Percentiles rank a stretch among this genome's conserved stretches.
phyloP scores from a whole-genome alignment of 192 early-diverging fungal genomes.

The Mortierella hygrophila region DNA sequence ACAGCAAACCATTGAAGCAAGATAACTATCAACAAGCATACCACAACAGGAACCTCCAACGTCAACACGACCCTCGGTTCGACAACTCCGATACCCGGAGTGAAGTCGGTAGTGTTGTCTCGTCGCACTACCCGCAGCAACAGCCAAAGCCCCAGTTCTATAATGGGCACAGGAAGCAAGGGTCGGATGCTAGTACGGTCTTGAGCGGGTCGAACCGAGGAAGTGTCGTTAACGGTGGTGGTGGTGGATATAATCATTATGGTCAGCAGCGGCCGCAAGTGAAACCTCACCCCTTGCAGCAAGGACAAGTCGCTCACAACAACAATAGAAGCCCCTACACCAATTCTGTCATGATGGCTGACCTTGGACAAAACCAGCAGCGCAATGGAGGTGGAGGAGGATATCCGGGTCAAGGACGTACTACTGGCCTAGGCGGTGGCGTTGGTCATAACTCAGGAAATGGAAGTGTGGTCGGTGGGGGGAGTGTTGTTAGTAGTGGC shows the following conservation, averaged over 20 bases:
- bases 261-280: background rate
- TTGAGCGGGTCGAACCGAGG: conserved; percentile 53
- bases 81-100: conserved; percentile 42
- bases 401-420: conserved; percentile 4
- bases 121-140: conserved; percentile 11
- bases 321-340: conserved; percentile 15
- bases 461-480: conserved; percentile 40
- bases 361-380: conserved; percentile 19
- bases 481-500: conserved; percentile 25
- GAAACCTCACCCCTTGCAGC: conserved; percentile 40
- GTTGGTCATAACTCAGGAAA: conserved; percentile 11
- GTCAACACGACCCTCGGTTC: conserved; percentile 26
- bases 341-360: conserved; percentile 48
- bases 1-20: conserved; percentile 39
- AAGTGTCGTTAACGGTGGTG: conserved; percentile 32
- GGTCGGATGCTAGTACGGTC: conserved; percentile 41
- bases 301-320: conserved; percentile 27
- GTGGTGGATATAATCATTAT: no score
- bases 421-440: conserved; percentile 43
- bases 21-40: conserved; percentile 50
- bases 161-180: conserved; percentile 29
- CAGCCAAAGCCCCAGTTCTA: background rate
- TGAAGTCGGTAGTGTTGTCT: conserved; percentile 36
- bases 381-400: conserved; percentile 17
- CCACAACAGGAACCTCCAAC: conserved; percentile 37